phyloP scores from a whole-genome alignment of 1,139 yeast genomes.

The Candida glucosophila region DNA sequence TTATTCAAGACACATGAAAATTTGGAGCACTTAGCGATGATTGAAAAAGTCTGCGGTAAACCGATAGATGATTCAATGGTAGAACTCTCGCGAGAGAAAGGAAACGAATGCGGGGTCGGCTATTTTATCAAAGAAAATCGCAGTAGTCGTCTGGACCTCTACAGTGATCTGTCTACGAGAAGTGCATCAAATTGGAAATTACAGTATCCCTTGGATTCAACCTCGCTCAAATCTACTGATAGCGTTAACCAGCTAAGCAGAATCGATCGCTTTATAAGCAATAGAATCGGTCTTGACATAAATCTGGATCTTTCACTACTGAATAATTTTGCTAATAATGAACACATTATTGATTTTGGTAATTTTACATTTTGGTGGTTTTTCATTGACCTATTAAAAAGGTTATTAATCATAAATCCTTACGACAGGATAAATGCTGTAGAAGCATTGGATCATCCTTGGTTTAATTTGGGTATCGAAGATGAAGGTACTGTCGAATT shows the following conservation, averaged over 20 bases:
- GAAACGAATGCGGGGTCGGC: conserved; percentile 36
- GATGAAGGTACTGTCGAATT: conserved; percentile 55
- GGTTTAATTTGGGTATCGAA: conserved; percentile 69
- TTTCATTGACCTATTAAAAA: conserved; percentile 57
- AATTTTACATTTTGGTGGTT: conserved; percentile 72
- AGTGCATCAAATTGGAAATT: neutral
- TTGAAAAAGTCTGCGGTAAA: conserved; percentile 65
- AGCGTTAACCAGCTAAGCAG: conserved; percentile 46
- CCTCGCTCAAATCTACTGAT: conserved; percentile 40
- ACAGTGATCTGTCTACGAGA: too few relatives aligned
- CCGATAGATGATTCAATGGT: conserved; percentile 32
- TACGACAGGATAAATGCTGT: conserved; percentile 53
- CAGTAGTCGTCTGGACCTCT: too few relatives aligned
- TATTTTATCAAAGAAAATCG: too few relatives aligned
- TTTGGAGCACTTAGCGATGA: conserved; percentile 88
- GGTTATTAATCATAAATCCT: conserved; percentile 58
- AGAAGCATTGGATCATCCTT: conserved; percentile 66
- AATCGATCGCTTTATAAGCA: conserved; percentile 40
- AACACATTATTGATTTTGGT: conserved; percentile 32
- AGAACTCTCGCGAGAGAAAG: conserved; percentile 23
- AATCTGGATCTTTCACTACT: conserved; percentile 33
- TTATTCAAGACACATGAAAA: conserved; percentile 92
- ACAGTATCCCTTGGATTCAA: conserved; percentile 24
- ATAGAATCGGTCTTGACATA: conserved; percentile 31
- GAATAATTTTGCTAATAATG: conserved; percentile 33